Base-by-base conservation (phyloP, 2,329 filamentous ascomycete genomes). In the Aspergillus arachidicola region DNA sequence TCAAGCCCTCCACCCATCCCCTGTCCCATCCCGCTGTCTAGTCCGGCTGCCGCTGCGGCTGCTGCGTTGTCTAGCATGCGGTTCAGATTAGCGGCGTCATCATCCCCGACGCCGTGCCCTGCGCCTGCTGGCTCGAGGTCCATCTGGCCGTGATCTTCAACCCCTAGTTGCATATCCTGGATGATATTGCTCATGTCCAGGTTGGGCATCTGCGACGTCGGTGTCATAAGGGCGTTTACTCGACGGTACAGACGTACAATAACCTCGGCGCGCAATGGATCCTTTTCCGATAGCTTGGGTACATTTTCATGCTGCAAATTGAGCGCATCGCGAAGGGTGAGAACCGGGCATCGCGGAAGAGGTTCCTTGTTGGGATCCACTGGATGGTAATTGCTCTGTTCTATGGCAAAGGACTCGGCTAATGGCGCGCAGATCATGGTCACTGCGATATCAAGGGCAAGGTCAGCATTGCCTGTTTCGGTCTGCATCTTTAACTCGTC, bases 201-300 rank as follows among this genome's bases (percentile, higher is more conserved):
- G 58, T 76, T 80, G 4, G 75, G 69, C 7, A 80, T 75, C 51
- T 79, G 75, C 4, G 78, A 73, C 1, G 78, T 75, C 6, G 76
- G 72, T 1, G 77, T 72, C 21, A 75, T 71, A 26, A 82, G 74
- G 1, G 76, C 67, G 50, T 81, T 78, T 5, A 83, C 79, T 23
- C 80, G 80, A 10, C 81, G 77, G 62, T 78, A 74, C 21, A 84
- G 71, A 1, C 81, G 80, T 14, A 83, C 80, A 28, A 82, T 69
- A 2, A 80, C 70, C 63, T 81, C 78, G 1, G 81, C 81, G 32
- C 75, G 76, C 1, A 81, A 65, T 2, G 79, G 75, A n/a, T 82
- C 80, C 57, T 76, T 79, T 60, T 81, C 78, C 4, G 79, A 76
- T 16, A 79, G 65, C 46, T 78, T 77, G 16, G 78, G 72, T 1